Evolutionary conservation across 345 rosid species (phyloP), one percentile per base, ranked within the genome.

Genomic region (Boechera divaricarpa): DNA sequence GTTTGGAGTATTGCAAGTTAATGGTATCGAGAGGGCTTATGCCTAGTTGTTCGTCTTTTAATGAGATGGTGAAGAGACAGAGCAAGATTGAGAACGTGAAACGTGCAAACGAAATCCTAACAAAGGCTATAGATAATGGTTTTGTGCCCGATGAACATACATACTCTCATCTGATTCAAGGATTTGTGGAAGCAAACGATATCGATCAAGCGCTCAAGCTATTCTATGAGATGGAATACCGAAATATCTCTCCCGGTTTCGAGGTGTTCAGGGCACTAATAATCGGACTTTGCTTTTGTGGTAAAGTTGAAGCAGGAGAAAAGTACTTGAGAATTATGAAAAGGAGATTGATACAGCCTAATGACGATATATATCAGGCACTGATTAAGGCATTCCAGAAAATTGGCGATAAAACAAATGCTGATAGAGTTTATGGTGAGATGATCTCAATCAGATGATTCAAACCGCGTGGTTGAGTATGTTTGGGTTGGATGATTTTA

Each of bases 161-260:
- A 0, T 91, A 87, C 62, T 70, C 87, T 15, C 62, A 68, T 64
- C 75, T 90, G 41, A 81, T 90, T 35, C 69, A 65, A 55, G 91
- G 91, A 18, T 87, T 79, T 81, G 86, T 36, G 33, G 81, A 82
- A 70, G 72, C 64, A 6, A 79, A 82, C 33, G 72, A 85, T 16
- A 42, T 83, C 38, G 85, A 93, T 73, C 89, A 86, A 80, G 89
- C 82, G 41, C 58, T 87, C 18, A 88, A 91, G 80, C 80, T 93
- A 61, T 90, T 84, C 81, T 82, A 82, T 64, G 98, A 93, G 83
- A 87, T 90, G 91, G 88, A 84, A 77, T 82, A 81, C 53, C 79
- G 79, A 39, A 74, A 83, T 35, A 63, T 87, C 16, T 52, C 80
- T 75, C 85, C 88, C 1, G 81, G 88, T 75, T 70, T 81, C 10